These are phyloP conservation scores for Umbelopsis sp. DNA, from an alignment of 371 early-diverging fungal species.

Conservation along the genomic window DNA sequence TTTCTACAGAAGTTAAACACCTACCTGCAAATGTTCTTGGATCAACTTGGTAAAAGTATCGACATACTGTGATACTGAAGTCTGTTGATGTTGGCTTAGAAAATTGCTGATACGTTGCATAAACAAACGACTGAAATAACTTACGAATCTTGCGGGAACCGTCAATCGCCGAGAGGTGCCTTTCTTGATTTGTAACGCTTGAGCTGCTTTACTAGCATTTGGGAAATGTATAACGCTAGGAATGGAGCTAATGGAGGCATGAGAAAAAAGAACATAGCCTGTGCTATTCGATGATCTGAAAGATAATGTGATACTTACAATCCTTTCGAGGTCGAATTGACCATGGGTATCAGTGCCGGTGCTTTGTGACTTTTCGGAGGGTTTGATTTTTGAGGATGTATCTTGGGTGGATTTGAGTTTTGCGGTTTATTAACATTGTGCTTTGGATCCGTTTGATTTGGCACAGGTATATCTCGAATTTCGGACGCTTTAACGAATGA, in stretches of 20 bases:
- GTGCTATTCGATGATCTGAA: neutral
- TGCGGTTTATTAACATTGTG: neutral
- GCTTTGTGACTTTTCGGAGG: neutral
- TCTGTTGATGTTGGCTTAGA: neutral
- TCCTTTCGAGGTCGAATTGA: conserved; percentile 11
- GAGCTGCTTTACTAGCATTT: neutral
- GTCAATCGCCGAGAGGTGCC: conserved; percentile 21
- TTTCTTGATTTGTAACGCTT: conserved; percentile 19
- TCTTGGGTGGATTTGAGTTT: neutral
- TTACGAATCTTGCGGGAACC: conserved; percentile 29
- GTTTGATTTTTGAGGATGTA: neutral
- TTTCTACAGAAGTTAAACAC: neutral
- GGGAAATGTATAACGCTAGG: conserved; percentile 1
- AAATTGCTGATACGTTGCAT: neutral
- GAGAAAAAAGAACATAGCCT: too few relatives aligned
- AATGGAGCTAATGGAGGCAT: neutral
- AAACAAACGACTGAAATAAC: neutral
- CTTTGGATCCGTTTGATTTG: neutral
- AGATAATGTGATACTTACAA: neutral
- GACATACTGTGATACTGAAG: conserved; percentile 38
- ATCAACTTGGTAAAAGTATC: conserved; percentile 53
- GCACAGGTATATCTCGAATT: neutral
- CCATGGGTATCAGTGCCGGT: neutral
- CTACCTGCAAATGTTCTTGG: conserved; percentile 60
- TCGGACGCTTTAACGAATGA: conserved; percentile 13